Percentiles rank a stretch among this genome's conserved stretches.
Conservation (phyloP, 805 yeast genomes). For the Huiozyma sinensis region DNA sequence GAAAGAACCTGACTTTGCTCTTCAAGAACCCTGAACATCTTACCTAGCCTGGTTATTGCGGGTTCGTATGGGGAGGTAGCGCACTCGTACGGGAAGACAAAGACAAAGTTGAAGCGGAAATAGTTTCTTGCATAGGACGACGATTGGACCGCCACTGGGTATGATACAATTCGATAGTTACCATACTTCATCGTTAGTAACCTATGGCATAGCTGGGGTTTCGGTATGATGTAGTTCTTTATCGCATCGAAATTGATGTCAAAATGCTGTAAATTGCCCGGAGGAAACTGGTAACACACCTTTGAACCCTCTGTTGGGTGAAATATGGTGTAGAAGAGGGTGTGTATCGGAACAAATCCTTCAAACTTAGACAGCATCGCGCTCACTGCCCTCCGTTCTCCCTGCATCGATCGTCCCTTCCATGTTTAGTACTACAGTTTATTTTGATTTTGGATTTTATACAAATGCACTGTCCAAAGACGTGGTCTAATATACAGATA, state of each 20-base stretch:
- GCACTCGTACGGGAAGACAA: slow-evolving; percentile 74
- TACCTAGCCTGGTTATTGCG: slow-evolving; percentile 72
- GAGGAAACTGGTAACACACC: slow-evolving; percentile 83
- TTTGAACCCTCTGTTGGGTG: slow-evolving; percentile 95
- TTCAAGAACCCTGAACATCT: slow-evolving; percentile 81
- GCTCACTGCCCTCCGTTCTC: background rate
- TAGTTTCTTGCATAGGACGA: slow-evolving; percentile 78
- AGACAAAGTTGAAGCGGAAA: slow-evolving; percentile 85
- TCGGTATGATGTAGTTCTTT: slow-evolving; percentile 87
- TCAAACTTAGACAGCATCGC: slow-evolving; percentile 21
- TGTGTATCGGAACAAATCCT: slow-evolving; percentile 83
- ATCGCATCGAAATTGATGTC: slow-evolving; percentile 69
- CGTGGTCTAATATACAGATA: too few relatives aligned
- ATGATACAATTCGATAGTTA: slow-evolving; percentile 66
- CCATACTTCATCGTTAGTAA: slow-evolving; percentile 65
- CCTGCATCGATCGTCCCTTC: too few relatives aligned
- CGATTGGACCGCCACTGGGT: slow-evolving; percentile 75
- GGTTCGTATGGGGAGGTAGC: slow-evolving; percentile 82
- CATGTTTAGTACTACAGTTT: too few relatives aligned
- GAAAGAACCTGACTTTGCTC: slow-evolving; percentile 78
- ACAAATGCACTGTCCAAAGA: too few relatives aligned
- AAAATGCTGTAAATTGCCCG: slow-evolving; percentile 36
- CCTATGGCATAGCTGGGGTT: slow-evolving; percentile 79
- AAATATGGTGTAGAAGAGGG: slow-evolving; percentile 82
- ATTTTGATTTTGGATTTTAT: too few relatives aligned